phyloP scores from a whole-genome alignment of 2,329 filamentous ascomycete genomes.

The Madurella mycetomatis region DNA sequence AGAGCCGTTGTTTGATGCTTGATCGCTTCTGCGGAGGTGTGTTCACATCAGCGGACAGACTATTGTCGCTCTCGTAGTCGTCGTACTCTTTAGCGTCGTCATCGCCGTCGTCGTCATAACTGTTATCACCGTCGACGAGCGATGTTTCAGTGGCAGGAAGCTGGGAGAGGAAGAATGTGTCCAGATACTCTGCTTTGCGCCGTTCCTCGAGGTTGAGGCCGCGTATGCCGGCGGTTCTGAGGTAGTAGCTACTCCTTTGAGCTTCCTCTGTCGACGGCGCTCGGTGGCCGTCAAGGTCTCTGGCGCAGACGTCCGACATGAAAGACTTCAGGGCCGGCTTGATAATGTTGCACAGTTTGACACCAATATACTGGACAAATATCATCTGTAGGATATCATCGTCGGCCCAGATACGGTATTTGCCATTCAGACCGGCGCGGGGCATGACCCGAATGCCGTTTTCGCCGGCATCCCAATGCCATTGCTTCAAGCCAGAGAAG shows the following conservation, averaged over 20 bases:
- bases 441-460: constrained; percentile 40
- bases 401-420: constrained; percentile 43
- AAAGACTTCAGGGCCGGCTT: constrained; percentile 28
- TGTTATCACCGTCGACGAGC: constrained; percentile 21
- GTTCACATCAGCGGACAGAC: constrained; percentile 2
- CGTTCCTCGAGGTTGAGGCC: constrained; percentile 11
- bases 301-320: constrained; percentile 15
- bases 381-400: constrained; percentile 44
- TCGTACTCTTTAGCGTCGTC: no score
- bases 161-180: constrained; percentile 33
- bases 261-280: constrained; percentile 23
- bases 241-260: constrained; percentile 28
- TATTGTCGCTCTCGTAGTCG: constrained; percentile 21
- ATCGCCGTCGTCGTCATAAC: constrained; percentile 21
- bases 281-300: constrained; percentile 12
- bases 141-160: constrained; percentile 29
- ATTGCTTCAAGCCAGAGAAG: constrained; percentile 37
- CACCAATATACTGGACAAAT: constrained; percentile 40
- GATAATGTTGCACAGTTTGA: constrained; percentile 32
- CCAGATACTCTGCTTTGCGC: constrained; percentile 25
- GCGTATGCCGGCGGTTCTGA: neutral
- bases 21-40: constrained; percentile 21
- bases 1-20: constrained; percentile 36
- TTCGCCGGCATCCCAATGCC: constrained; percentile 39
- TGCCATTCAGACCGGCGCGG: constrained; percentile 40